A percentile compares a stretch with the other conserved stretches of the same genome.
Evolutionary conservation across 306 rosid genomes (phyloP).

Genomic region (Hylodesmum podocarpum): DNA sequence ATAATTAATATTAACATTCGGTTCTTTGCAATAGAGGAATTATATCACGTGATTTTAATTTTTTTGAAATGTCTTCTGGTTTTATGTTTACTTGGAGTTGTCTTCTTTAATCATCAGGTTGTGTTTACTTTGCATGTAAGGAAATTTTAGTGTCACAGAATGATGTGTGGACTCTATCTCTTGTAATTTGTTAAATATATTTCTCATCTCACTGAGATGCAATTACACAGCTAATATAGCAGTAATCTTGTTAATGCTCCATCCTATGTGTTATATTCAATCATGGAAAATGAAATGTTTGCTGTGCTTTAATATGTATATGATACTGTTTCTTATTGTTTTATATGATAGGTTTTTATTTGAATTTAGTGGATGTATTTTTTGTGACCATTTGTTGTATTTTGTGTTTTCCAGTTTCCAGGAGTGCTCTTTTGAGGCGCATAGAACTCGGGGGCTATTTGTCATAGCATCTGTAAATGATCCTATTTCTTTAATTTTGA

Average conservation of each 20-base stretch:
- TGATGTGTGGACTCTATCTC: neutral
- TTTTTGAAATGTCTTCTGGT: neutral
- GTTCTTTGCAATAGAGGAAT: neutral
- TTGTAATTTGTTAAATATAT: neutral
- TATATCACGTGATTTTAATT: constrained; percentile 7
- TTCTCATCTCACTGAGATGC: constrained; percentile 6
- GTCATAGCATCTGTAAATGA: constrained; percentile 19
- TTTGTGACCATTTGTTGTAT: constrained; percentile 17
- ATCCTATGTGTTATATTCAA: neutral
- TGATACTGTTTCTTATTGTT: neutral
- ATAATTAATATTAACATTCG: neutral
- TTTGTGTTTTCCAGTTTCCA: constrained; percentile 23
- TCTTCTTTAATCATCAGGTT: constrained; percentile 19
- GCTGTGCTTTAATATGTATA: neutral
- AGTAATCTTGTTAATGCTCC: neutral
- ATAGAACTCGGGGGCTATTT: constrained; percentile 19
- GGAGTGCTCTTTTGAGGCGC: constrained; percentile 23
- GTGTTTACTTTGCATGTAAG: neutral
- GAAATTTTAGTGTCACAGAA: neutral
- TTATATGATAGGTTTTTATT: neutral
- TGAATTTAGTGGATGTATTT: constrained; percentile 4
- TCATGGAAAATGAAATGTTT: neutral
- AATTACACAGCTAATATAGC: neutral
- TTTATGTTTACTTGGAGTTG: constrained; percentile 10
- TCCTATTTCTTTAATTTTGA: constrained; percentile 33